phyloP scores from a whole-genome alignment of 208 protist species.

The Strigomonas galati region DNA sequence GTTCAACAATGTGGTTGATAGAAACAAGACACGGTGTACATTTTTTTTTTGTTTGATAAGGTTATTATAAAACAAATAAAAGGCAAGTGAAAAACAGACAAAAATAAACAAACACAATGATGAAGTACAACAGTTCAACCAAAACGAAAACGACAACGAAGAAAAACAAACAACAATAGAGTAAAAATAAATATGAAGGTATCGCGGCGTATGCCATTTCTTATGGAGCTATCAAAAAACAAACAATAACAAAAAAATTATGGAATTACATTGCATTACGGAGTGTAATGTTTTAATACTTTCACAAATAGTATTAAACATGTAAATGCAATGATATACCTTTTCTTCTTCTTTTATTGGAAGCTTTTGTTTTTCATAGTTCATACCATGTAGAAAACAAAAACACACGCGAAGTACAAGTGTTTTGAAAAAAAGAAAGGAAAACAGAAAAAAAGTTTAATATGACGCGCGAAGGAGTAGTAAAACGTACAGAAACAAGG shows the following conservation, averaged over 20 bases:
- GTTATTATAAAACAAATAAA: not conserved
- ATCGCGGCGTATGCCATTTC: too few species aligned
- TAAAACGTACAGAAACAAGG: not conserved
- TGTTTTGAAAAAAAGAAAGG: constrained; percentile 3
- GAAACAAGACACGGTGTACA: too few species aligned
- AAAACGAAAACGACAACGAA: constrained; percentile 4
- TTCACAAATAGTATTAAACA: not conserved
- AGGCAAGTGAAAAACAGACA: constrained; percentile 2
- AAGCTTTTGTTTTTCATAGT: not conserved
- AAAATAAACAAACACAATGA: not conserved
- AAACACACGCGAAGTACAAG: too few species aligned
- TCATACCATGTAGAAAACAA: not conserved
- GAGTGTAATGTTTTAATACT: not conserved
- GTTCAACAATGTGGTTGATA: too few species aligned
- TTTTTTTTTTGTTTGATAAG: not conserved
- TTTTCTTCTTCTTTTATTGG: not conserved
- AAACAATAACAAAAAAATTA: constrained; percentile 8
- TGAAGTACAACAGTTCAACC: too few species aligned
- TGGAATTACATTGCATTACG: not conserved
- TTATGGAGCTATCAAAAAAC: constrained; percentile 3
- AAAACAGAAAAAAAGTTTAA: constrained; percentile 17
- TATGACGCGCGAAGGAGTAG: not conserved
- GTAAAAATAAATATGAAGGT: too few species aligned
- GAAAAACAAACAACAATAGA: constrained; percentile 9
- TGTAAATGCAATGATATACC: not conserved